Percentiles rank a stretch among this genome's conserved stretches.
phyloP scores from a whole-genome alignment of 1,139 yeast species.

The Taphrina confusa region DNA sequence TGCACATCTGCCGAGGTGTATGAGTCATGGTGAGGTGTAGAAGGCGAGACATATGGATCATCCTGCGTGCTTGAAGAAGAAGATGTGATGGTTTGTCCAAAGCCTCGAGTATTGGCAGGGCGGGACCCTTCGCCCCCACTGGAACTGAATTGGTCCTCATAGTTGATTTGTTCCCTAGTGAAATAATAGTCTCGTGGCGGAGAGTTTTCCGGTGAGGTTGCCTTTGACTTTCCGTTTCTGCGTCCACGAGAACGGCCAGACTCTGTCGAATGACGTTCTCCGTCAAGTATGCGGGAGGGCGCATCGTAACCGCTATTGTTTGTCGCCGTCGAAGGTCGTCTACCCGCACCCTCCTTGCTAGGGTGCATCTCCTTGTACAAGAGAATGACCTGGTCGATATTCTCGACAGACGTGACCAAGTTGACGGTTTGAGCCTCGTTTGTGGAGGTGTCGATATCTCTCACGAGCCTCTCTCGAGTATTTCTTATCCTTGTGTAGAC shows the following conservation, averaged over 20 bases:
- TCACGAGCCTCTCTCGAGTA: slow-evolving; percentile 15
- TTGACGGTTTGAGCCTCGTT: slow-evolving; percentile 19
- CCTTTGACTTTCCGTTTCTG: neutral
- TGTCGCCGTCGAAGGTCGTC: neutral
- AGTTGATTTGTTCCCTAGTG: neutral
- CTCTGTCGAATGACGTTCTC: neutral
- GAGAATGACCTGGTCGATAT: slow-evolving; percentile 10
- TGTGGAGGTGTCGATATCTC: slow-evolving; percentile 11
- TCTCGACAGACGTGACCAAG: slow-evolving; percentile 13
- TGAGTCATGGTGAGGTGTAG: neutral
- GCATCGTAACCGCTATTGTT: neutral
- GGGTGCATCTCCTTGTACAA: slow-evolving; percentile 21
- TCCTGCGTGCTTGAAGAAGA: neutral
- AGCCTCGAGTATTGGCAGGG: neutral
- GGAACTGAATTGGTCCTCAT: neutral
- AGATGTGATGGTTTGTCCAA: too few species aligned
- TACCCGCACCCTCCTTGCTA: neutral
- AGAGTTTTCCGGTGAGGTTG: neutral
- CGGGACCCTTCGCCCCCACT: neutral
- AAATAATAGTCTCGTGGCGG: neutral
- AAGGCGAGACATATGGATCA: neutral
- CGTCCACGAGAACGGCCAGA: neutral
- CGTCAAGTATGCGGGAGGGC: neutral
- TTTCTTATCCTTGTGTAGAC: slow-evolving; percentile 5
- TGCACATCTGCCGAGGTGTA: neutral